Evolutionary conservation across 2,329 filamentous ascomycete species (phyloP), one percentile per base, ranked within the genome.

Genomic region (Triangularia verruculosa): DNA sequence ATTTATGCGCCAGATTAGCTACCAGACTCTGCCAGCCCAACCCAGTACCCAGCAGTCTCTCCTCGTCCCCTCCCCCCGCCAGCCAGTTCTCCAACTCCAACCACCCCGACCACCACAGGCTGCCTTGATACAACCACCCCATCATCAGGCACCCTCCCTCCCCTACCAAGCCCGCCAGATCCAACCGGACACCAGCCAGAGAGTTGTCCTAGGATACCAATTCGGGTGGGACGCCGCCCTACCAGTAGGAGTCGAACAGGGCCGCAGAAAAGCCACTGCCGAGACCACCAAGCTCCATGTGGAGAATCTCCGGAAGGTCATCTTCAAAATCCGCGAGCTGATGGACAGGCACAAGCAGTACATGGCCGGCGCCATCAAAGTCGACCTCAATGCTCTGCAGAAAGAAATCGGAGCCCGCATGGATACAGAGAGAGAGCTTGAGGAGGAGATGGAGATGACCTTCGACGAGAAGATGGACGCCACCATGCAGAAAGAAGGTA

Each of bases 171-270:
- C 3, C 17, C 54, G 4, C 4, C 54, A 28, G 17, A 11, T 22
- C 54, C 12, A n/a, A 8, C 8, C 27, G 3, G 17, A 25, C 15
- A 20, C 15, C n/a, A 15, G 9, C 15, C 54, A 57, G 11, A n/a
- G 24, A 34, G 22, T 57, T 2, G 12, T 15, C 11, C 20, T 51
- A 39, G 20, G 43, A 1, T 39, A 43, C 20, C 17, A 22, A 3
- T 30, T 30, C 25, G 52, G 57, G 22, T 60, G 57, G 54, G 24
- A 39, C 9, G 51, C 61, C 0, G 57, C 52, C 5, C 59, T 57
- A 52, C 32, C 27, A 3, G 8, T 24, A 1, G 62, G 27, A 1
- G 59, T 64, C n/a, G 62, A 64, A 52, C 12, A 22, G 5, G 62
- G 62, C 5, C 62, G 57, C 5, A 57, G 62, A 9, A 25, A 52